Evolutionary conservation across 2,329 filamentous ascomycete genomes (phyloP).

Genomic region (Colletotrichum acutatum): DNA sequence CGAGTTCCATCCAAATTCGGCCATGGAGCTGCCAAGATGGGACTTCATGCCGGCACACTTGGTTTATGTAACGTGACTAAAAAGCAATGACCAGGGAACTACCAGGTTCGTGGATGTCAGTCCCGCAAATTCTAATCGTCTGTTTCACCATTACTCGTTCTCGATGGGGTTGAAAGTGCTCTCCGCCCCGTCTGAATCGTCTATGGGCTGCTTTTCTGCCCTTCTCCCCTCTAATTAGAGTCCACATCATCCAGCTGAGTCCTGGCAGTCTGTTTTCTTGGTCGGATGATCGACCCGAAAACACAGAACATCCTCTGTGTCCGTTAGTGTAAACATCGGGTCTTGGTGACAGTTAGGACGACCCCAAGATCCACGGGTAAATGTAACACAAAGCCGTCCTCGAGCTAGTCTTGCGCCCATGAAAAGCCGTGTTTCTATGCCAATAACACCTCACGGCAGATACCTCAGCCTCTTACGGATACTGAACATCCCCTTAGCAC

Average conservation of each 20-base stretch:
- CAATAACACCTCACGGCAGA: background rate
- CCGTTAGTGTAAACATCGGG: conserved; percentile 1
- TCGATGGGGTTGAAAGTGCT: conserved; percentile 7
- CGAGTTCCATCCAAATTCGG: background rate
- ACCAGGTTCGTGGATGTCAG: conserved; percentile 18
- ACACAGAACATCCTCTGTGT: background rate
- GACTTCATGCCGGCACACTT: background rate
- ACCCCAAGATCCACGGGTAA: background rate
- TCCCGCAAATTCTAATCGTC: conserved; percentile 14
- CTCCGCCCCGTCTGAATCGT: background rate
- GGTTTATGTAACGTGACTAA: conserved; percentile 2
- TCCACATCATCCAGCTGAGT: too few relatives aligned
- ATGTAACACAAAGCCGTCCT: background rate
- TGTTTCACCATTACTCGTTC: conserved; percentile 25
- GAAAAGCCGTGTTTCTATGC: background rate
- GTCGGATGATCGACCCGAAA: conserved; percentile 29
- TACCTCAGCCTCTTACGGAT: background rate
- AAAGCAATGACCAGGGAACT: background rate
- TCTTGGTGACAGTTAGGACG: background rate
- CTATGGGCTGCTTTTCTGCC: background rate
- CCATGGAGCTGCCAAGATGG: background rate
- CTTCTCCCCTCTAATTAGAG: background rate
- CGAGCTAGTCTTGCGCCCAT: background rate
- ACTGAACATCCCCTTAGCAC: background rate
- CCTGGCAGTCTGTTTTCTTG: background rate